Evolutionary conservation across 2,329 filamentous ascomycete species (phyloP).

Genomic region (Amylocarpus encephaloides): DNA sequence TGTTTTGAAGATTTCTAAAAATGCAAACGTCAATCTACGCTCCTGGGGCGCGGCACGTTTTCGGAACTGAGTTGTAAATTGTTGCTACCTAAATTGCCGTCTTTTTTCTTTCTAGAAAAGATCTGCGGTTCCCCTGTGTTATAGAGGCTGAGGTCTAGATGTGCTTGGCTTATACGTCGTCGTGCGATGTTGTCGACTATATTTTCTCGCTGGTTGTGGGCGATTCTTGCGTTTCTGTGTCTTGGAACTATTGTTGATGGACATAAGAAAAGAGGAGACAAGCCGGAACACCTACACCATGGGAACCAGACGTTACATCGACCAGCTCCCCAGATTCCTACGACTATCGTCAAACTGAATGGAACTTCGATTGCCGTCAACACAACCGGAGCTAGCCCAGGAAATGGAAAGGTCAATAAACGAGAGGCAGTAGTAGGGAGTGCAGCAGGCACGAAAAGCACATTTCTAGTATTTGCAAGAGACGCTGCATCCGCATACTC

Average conservation of each 20-base stretch:
- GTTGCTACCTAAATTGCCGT: neutral
- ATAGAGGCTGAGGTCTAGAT: neutral
- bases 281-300: neutral
- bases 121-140: neutral
- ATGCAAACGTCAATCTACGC: neutral
- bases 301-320: conserved; percentile 5
- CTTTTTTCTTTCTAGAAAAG: neutral
- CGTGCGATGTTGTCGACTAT: neutral
- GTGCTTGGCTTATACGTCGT: too few species aligned
- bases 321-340: neutral
- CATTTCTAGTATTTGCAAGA: conserved; percentile 49
- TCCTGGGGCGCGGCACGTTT: neutral
- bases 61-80: neutral
- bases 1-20: neutral
- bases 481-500: conserved; percentile 43
- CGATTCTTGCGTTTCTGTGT: neutral
- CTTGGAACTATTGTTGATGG: neutral
- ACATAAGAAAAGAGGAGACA: neutral
- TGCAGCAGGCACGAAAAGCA: conserved; percentile 30
- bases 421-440: neutral
- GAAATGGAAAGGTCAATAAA: neutral
- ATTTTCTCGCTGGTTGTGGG: too few species aligned
- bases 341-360: neutral
- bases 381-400: conserved; percentile 1
- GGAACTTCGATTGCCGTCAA: neutral